Conservation (phyloP, 306 rosid genomes). For the Ceratonia siliqua region DNA sequence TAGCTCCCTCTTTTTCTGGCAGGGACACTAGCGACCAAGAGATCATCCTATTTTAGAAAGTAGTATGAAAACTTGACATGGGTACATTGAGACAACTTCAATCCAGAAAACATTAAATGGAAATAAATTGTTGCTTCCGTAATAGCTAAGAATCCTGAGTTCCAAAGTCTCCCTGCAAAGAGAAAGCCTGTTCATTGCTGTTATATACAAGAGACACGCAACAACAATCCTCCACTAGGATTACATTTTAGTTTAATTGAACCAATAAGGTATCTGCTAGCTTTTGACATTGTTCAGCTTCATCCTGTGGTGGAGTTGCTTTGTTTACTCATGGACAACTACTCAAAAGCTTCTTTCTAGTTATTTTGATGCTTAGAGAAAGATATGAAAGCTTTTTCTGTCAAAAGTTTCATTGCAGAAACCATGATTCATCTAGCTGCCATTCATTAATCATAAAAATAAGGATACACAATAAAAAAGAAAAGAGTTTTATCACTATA, state of each 20-base stretch:
- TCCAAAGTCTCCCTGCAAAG: background rate
- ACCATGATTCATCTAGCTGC: background rate
- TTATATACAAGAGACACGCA: constrained; percentile 31
- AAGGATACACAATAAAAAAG: constrained; percentile 2
- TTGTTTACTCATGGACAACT: constrained; percentile 35
- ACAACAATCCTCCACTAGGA: constrained; percentile 35
- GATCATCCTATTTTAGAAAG: background rate
- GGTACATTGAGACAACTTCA: background rate
- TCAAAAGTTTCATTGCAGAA: constrained; percentile 34
- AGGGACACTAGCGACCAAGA: background rate
- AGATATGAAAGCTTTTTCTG: constrained; percentile 48
- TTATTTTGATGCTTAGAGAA: constrained; percentile 31
- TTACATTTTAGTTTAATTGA: constrained; percentile 17
- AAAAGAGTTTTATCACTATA: background rate
- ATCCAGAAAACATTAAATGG: background rate
- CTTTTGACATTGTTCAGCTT: constrained; percentile 40
- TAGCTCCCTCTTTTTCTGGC: constrained; percentile 3
- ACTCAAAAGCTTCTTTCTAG: constrained; percentile 32
- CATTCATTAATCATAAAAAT: background rate
- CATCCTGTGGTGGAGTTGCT: constrained; percentile 34
- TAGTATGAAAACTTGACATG: constrained; percentile 1
- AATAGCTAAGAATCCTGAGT: constrained; percentile 35
- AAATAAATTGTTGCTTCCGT: constrained; percentile 29
- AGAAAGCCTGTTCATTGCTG: constrained; percentile 27
- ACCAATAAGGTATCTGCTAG: constrained; percentile 6